phyloP scores from a whole-genome alignment of 495 filamentous ascomycete genomes.

The Podospora pseudoanserina region DNA sequence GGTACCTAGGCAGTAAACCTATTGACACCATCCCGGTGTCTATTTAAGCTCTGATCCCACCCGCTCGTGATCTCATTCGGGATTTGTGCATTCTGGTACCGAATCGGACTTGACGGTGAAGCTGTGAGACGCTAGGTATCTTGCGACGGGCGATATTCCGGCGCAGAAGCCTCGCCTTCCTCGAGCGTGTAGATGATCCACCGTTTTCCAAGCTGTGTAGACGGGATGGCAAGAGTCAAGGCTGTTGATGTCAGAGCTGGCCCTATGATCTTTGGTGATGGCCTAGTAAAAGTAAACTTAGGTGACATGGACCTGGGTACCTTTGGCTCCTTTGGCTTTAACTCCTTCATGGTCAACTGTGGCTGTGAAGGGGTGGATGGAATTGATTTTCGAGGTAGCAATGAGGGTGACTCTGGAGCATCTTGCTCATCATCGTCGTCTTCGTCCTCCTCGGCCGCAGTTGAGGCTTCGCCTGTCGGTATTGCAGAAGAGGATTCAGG shows the following conservation, averaged over 20 bases:
- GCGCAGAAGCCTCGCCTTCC: neutral
- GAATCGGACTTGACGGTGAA: neutral
- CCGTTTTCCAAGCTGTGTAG: neutral
- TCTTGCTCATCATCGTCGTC: neutral
- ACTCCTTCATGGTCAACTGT: neutral
- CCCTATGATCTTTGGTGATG: neutral
- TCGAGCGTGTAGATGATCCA: neutral
- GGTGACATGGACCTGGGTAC: neutral
- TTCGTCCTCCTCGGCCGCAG: neutral
- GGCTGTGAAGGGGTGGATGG: neutral
- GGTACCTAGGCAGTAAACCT: neutral
- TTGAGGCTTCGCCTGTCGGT: neutral
- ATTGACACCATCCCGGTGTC: neutral
- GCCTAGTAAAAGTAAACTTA: neutral
- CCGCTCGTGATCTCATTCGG: neutral
- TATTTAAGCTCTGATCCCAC: neutral
- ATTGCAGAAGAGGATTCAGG: neutral
- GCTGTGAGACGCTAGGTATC: neutral
- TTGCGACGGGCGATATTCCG: neutral
- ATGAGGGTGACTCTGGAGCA: neutral
- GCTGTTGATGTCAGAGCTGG: neutral
- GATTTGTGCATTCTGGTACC: neutral
- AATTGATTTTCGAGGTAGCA: neutral
- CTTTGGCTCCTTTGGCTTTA: neutral
- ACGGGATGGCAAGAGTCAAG: neutral